Evolutionary conservation across 129 eudicot genomes (phyloP), one percentile per base, ranked within the genome.

Genomic region (Saposhnikovia divaricata): DNA sequence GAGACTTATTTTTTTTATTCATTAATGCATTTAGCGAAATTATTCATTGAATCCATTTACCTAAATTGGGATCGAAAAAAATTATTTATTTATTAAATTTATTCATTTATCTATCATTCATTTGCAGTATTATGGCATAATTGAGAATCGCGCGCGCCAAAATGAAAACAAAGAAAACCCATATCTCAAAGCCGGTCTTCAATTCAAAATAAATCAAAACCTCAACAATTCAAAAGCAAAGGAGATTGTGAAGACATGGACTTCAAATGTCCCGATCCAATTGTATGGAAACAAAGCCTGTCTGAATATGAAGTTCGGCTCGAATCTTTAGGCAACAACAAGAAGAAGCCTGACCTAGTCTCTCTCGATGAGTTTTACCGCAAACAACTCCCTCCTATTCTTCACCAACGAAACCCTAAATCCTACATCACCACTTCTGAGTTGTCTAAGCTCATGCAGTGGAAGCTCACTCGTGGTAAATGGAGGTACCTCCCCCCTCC

Each of bases 381-480:
- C 82, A 83, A 81, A 45, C 79, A 88, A 25, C 91, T 93, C 28
- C 98, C 98, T 12, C 21, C 80, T 0, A 84, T 93, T 39, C 71
- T 93, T 75, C 91, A 74, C 44, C 34, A 84, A 40, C 93, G 97
- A 12, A 84, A 81, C 91, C 98, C 98, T 82, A 85, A 80, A 12
- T 92, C 98, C 18, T 72, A 91, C 85, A 85, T 91, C 83, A 93
- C 98, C 55, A 85, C 89, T 46, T 46, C 86, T 1, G 98, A 91
- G 77, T 97, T 93, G 83, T 80, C 93, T 66, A 82, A 88, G 37
- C 97, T 93, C 77, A 89, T 93, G 96, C 86, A 91, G 77, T 91
- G 98, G 98, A 91, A 93, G 87, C 97, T 91, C 77, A 78, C 88
- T 44, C 93, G 97, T 16, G 97, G 97, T 12, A 93, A 93, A 85